phyloP scores from a whole-genome alignment of 352 stramenopile genomes.

The Globisporangium perplexum region DNA sequence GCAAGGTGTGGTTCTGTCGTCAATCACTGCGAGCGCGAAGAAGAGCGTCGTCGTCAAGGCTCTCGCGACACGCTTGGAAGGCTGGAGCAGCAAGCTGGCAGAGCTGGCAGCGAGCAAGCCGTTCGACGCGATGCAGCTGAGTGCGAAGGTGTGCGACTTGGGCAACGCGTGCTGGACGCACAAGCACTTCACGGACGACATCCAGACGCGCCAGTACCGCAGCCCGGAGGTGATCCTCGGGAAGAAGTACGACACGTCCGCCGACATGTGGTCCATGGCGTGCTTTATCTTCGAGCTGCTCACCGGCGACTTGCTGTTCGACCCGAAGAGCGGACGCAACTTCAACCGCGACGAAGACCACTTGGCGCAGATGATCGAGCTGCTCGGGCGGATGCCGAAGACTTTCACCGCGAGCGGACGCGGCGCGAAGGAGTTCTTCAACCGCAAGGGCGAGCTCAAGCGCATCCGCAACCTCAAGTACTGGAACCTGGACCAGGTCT shows the following conservation, averaged over 20 bases:
- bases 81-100: constrained; percentile 36
- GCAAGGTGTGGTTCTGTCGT: constrained; percentile 37
- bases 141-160: constrained; percentile 95
- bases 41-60: constrained; percentile 15
- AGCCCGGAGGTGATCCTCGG: constrained; percentile 97
- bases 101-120: constrained; percentile 27
- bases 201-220: constrained; percentile 99
- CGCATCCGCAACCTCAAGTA: constrained; percentile 98
- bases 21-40: constrained; percentile 10
- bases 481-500: constrained; percentile 94
- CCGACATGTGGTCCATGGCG: constrained; percentile 98
- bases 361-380: constrained; percentile 98
- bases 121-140: constrained; percentile 61
- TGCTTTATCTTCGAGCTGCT: constrained; percentile 99
- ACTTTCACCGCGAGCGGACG: constrained; percentile 62
- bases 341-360: constrained; percentile 95
- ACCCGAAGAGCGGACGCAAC: constrained; percentile 90
- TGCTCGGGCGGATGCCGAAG: constrained; percentile 97
- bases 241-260: constrained; percentile 97
- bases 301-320: constrained; percentile 99
- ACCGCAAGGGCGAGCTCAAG: constrained; percentile 95
- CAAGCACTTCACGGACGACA: constrained; percentile 99
- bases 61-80: constrained; percentile 24
- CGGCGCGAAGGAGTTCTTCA: constrained; percentile 97
- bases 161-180: constrained; percentile 99